These are phyloP conservation scores for Linum lewisii DNA, from an alignment of 345 rosid species.

Conservation along the genomic window DNA sequence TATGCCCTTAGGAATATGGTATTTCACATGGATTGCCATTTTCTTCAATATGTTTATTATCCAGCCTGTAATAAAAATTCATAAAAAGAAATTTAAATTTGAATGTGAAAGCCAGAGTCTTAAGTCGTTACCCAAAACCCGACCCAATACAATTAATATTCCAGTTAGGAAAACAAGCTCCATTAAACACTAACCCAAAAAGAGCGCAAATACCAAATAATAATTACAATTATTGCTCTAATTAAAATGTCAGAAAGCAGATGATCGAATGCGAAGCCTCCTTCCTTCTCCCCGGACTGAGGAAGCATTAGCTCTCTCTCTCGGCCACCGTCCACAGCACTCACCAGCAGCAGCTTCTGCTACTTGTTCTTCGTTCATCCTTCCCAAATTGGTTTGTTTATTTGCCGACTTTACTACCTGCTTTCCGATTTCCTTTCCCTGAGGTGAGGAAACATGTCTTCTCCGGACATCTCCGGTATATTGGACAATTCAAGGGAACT, in stretches of 20 bases:
- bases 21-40: too few species aligned
- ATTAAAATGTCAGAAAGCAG: neutral
- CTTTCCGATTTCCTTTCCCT: neutral
- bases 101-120: too few species aligned
- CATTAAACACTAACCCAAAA: too few species aligned
- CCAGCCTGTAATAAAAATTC: too few species aligned
- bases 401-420: neutral
- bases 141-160: too few species aligned
- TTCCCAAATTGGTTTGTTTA: neutral
- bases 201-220: too few species aligned
- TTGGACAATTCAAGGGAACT: constrained; percentile 72
- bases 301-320: neutral
- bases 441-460: constrained; percentile 32
- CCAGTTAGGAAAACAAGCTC: too few species aligned
- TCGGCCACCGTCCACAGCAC: neutral
- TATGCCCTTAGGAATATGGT: too few species aligned
- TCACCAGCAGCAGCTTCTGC: neutral
- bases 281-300: neutral
- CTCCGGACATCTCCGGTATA: constrained; percentile 55
- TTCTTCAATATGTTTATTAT: too few species aligned
- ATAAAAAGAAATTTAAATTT: too few species aligned
- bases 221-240: neutral
- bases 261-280: too few species aligned
- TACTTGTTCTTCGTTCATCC: neutral
- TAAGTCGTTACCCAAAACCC: too few species aligned